Percentiles rank a stretch among this genome's conserved stretches.
Evolutionary conservation across 768 basidiomycete species (phyloP).

Genomic region (Pholiota molesta): DNA sequence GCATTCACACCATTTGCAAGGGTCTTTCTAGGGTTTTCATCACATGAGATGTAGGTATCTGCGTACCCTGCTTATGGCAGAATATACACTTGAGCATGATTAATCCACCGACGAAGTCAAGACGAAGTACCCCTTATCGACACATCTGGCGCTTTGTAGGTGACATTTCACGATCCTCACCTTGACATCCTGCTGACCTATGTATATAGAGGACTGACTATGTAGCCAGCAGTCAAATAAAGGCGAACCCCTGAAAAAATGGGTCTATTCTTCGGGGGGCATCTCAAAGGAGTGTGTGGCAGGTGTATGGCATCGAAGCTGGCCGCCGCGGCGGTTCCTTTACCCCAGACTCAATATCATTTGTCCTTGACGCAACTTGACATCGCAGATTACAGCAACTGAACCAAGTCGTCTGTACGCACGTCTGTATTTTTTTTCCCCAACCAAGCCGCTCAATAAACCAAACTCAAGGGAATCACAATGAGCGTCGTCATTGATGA

Average conservation of each 20-base stretch:
- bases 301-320: not conserved
- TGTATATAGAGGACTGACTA: not conserved
- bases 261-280: not conserved
- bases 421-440: not conserved
- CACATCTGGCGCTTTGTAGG: not conserved
- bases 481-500: not conserved
- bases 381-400: not conserved
- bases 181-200: not conserved
- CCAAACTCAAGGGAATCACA: not conserved
- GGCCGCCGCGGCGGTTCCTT: not conserved
- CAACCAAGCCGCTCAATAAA: not conserved
- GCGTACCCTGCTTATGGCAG: not conserved
- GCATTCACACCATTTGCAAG: not conserved
- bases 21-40: not conserved
- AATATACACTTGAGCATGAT: not conserved
- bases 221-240: not conserved
- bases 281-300: not conserved
- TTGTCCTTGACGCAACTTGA: not conserved
- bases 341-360: not conserved
- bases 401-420: not conserved
- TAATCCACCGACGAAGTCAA: not conserved
- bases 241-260: not conserved
- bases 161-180: not conserved
- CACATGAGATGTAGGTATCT: not conserved
- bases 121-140: not conserved